Evolutionary conservation across 1,139 yeast genomes (phyloP).

Genomic region (Nakaseomyces glabratus): DNA sequence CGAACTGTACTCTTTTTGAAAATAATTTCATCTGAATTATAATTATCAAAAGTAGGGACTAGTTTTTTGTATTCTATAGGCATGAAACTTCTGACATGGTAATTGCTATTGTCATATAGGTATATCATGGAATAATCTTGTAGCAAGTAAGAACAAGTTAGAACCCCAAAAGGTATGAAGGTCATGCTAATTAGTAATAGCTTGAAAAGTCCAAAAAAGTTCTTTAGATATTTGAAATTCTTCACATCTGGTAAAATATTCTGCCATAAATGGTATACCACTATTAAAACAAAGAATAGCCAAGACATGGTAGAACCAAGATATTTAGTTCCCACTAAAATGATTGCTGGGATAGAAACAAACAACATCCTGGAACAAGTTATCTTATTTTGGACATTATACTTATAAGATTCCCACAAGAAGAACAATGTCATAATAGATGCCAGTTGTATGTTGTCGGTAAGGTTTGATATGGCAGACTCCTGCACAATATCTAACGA

Average conservation of each 20-base stretch:
- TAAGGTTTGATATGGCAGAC: slow-evolving; percentile 2
- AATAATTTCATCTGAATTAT: background rate
- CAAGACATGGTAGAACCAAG: slow-evolving; percentile 2
- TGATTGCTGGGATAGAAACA: background rate
- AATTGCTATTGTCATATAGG: background rate
- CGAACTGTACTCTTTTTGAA: background rate
- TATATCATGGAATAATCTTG: background rate
- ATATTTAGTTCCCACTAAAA: background rate
- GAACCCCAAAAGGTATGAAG: background rate
- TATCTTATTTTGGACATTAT: background rate
- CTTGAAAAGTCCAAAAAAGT: background rate
- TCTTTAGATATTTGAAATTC: background rate
- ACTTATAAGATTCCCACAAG: slow-evolving; percentile 2
- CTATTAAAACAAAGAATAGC: slow-evolving; percentile 2
- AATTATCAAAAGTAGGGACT: background rate
- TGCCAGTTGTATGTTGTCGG: slow-evolving; percentile 1
- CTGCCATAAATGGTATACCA: slow-evolving; percentile 4
- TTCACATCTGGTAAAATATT: slow-evolving; percentile 2
- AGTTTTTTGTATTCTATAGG: slow-evolving; percentile 1
- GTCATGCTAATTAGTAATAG: background rate
- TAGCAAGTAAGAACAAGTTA: background rate
- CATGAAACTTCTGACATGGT: slow-evolving; percentile 1
- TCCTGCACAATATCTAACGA: background rate
- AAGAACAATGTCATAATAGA: background rate
- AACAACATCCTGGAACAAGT: background rate